phyloP scores from a whole-genome alignment of 1,284 basidiomycete species.

The Psilocybe mexicana region DNA sequence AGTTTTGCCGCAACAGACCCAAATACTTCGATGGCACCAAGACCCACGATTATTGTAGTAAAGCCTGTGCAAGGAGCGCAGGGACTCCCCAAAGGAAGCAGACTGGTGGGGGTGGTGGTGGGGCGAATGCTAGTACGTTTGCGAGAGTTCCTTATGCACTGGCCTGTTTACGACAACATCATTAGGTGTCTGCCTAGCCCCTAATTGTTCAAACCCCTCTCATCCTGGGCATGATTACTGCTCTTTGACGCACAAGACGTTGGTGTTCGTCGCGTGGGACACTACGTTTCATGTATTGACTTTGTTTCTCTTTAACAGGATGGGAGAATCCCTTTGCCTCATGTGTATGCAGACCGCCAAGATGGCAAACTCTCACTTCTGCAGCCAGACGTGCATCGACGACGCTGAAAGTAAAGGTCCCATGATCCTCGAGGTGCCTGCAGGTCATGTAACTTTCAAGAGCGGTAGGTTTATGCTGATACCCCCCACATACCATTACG shows the following conservation, averaged over 20 bases:
- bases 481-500: neutral
- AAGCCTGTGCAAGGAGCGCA: conserved; percentile 54
- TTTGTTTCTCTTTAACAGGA: conserved; percentile 25
- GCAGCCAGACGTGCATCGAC: conserved; percentile 50
- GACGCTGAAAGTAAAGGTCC: conserved; percentile 54
- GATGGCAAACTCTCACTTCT: conserved; percentile 57
- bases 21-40: conserved; percentile 53
- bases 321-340: conserved; percentile 53
- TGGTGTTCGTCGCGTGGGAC: conserved; percentile 11
- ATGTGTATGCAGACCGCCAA: conserved; percentile 57
- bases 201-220: conserved; percentile 49
- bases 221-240: conserved; percentile 46
- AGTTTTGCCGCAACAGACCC: conserved; percentile 53
- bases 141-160: conserved; percentile 17
- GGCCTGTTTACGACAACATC: conserved; percentile 10
- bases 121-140: conserved; percentile 22
- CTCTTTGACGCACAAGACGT: conserved; percentile 50
- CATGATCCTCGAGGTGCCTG: conserved; percentile 57
- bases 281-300: neutral
- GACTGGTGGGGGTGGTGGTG: conserved; percentile 14
- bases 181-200: conserved; percentile 48
- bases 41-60: conserved; percentile 57
- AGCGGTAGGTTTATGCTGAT: conserved; percentile 44
- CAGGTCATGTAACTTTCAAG: conserved; percentile 57
- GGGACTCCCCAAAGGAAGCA: conserved; percentile 24